Evolutionary conservation across 169 alveolate genomes (phyloP), one percentile per base, ranked within the genome.

Genomic region (Plasmodium gaboni): DNA sequence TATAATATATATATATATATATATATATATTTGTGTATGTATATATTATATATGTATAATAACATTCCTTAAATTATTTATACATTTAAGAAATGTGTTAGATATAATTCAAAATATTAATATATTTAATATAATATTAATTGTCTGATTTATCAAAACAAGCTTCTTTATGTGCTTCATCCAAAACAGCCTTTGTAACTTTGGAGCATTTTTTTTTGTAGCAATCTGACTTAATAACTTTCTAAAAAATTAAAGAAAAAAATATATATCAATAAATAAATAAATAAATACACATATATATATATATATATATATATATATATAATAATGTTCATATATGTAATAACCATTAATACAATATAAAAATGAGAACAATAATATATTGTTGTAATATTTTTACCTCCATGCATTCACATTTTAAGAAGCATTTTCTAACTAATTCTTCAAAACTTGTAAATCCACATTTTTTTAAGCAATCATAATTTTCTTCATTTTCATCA

Each of bases 391-490:
- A 32, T 32, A 4, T 32, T 3, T 63, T 42, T 91, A 94, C 96
- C 61, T 76, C 88, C 96, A 94, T 94, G 71, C 96, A 94, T n/a
- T 88, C 94, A 63, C 96, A 94, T 60, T 91, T 90, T 26, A 80
- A 65, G 92, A 94, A 91, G 65, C 96, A 94, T 53, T 87, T 89
- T 57, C 92, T 86, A 61, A 94, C 91, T 50, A 94, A 71, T 60
- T 94, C 94, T 28, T 92, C 93, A 28, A 94, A 88, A 24, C 95
- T 87, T 38, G 61, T 63, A 83, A 88, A 94, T 50, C 96, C 96
- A 63, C 96, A 94, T 55, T 73, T 89, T 64, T 88, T 71, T 17
- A 94, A 74, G 73, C 96, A 94, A 44, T 92, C 93, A 93, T 94
- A 94, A 71, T 94, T 94, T 44, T 55, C 88, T 72, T 68, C 76